Evolutionary conservation across 2,329 filamentous ascomycete species (phyloP), one percentile per base, ranked within the genome.

Genomic region (Fusarium anguioides): DNA sequence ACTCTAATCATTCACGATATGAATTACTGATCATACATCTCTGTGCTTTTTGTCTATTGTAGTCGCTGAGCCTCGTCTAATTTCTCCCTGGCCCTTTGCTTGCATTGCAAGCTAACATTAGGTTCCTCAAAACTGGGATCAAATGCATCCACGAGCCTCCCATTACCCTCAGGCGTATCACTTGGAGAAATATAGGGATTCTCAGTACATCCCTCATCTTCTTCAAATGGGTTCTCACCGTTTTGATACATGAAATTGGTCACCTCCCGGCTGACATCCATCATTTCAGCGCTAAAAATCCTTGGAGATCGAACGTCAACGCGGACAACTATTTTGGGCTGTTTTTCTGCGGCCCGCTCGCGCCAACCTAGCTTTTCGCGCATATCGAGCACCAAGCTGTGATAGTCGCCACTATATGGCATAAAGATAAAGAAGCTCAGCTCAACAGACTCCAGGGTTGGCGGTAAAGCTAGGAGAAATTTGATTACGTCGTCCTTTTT

Each of bases 261-360:
- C 8, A 56, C 47, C 24, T 53, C 53, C 31, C 17, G 10, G 6
- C 46, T 53, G 12, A 56, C 10, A 29, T 56, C 53, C 35, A 26
- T 27, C 17, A 36, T 20, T 2, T 3, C 27, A 50, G 44, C 26
- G 18, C 52, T 36, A 40, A 27, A 3, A 12, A 12, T 1, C 15
- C 4, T 17, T 9, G 11, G 11, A n/a, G 7, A 15, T 5, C 21
- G 5, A 14, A 27, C 35, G n/a, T 55, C 44, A 26, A 55, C 20
- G n/a, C 52, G 27, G 15, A 50, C 21, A 40, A n/a, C n/a, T 50
- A 55, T 55, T 15, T 33, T 50, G 23, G 45, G 44, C 15, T 55
- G 52, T 20, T 18, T 36, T 21, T 14, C 26, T 12, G 3, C 9
- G 1, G 15, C 23, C 20, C 45, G 14, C 45, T 41, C 21, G 15